Evolutionary conservation across 805 yeast genomes (phyloP), one percentile per base, ranked within the genome.

Genomic region (Groenewaldozyma tartarivorans): DNA sequence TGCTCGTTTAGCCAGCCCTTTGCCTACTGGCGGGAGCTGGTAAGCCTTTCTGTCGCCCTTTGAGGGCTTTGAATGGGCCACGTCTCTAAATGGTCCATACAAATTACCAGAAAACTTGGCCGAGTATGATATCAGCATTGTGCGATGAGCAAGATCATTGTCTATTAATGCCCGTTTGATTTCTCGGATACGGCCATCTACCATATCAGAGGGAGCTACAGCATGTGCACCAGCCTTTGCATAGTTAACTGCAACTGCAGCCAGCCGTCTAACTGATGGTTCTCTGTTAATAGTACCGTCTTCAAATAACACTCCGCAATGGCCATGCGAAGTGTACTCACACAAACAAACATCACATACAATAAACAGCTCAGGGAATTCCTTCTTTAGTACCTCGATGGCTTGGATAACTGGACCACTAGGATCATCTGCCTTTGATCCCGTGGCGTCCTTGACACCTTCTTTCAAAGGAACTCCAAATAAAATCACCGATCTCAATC

Each of bases 1-100:
- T 1, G 98, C 98, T 48, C 98, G 70, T 54, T 94, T 81, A 6
- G 97, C 98, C 43, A 92, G 70, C 0, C 98, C 98, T 36, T 83
- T 74, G 20, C 94, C 96, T 16, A 87, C 94, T 3, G 88, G 73
- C 6, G 98, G 98, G 45, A 92, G 71, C 66, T 92, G 98, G 62
- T 92, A 92, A 48, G 85, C 75, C 59, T 79, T 83, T 59, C 98
- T 76, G 62, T 92, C 96, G 41, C 98, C 98, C 45, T 75, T 71
- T 17, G 84, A 72, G 6, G 98, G 97, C 3, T 79, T 70, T 39
- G 94, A 81, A 29, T 94, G 92, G 2, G 97, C 98, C 35, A 96
- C 96, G 53, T 92, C 98, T 60, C 98, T 74, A 70, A 92, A 92
- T 3, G 98, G 98, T 1, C 98, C 98, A 59, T 92, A 92, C 37